These are phyloP conservation scores for Phoma sp. DNA, from an alignment of 2,329 filamentous ascomycete genomes.

Conservation along the genomic window DNA sequence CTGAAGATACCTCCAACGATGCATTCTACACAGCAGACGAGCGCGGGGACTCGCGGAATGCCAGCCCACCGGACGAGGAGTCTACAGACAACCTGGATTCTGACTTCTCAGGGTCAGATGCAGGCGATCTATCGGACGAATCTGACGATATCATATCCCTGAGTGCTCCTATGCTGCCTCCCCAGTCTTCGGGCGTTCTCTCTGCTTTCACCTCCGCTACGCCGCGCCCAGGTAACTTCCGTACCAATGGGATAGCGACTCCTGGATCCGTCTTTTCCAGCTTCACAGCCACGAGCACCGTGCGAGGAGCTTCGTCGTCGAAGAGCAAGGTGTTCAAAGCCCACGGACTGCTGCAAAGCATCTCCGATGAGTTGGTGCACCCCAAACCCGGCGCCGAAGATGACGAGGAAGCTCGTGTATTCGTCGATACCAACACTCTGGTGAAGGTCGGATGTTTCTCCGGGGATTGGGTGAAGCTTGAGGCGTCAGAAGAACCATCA, in stretches of 20 bases:
- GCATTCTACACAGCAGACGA: conserved; percentile 93
- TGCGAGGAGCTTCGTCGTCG: conserved; percentile 69
- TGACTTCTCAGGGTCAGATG: conserved; percentile 67
- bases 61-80: conserved; percentile 48
- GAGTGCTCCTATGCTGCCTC: conserved; percentile 75
- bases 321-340: conserved; percentile 84
- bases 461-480: conserved; percentile 92
- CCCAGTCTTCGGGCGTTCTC: conserved; percentile 78
- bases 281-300: conserved; percentile 82
- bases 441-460: conserved; percentile 95
- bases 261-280: conserved; percentile 89
- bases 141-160: conserved; percentile 94
- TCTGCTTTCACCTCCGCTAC: conserved; percentile 82
- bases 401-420: conserved; percentile 83
- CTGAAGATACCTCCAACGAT: conserved; percentile 87
- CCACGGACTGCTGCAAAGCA: conserved; percentile 73
- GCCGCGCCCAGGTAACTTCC: conserved; percentile 74
- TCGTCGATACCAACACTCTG: conserved; percentile 84
- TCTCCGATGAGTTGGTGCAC: conserved; percentile 80
- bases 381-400: conserved; percentile 85
- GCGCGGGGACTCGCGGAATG: conserved; percentile 46
- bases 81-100: conserved; percentile 57
- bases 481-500: conserved; percentile 76
- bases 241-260: conserved; percentile 76
- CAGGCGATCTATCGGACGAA: conserved; percentile 86